Conservation (phyloP, 2,329 filamentous ascomycete genomes). For the Penicillium expansum region DNA sequence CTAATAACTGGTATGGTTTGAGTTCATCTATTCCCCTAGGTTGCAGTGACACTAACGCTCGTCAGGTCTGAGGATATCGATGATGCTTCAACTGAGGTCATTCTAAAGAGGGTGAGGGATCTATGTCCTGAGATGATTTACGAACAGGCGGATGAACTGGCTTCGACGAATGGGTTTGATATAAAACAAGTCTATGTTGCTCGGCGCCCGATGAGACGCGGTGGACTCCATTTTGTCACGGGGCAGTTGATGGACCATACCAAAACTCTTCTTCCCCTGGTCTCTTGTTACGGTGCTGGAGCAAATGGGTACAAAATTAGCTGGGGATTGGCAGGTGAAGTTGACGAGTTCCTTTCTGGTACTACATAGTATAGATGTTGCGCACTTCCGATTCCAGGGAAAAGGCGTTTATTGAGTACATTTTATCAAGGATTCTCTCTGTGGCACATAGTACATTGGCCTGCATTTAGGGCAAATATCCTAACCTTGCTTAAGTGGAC, state of each 20-base stretch:
- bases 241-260: background rate
- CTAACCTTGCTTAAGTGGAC: background rate
- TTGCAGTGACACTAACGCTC: background rate
- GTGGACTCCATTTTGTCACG: background rate
- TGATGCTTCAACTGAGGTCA: background rate
- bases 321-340: slow-evolving; percentile 8
- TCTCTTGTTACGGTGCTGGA: slow-evolving; percentile 13
- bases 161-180: slow-evolving; percentile 1
- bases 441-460: background rate
- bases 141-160: background rate
- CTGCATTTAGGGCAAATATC: background rate
- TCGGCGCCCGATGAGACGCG: slow-evolving; percentile 10
- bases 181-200: slow-evolving; percentile 9
- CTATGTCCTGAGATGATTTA: background rate
- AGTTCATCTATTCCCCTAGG: background rate
- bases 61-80: background rate
- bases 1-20: slow-evolving; percentile 5
- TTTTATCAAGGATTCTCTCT: background rate
- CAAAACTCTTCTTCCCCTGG: background rate
- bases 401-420: background rate
- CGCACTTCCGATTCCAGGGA: background rate
- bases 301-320: slow-evolving; percentile 11
- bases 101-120: background rate
- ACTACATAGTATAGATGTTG: background rate
- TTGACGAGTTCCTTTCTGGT: background rate